Evolutionary conservation across 2,329 filamentous ascomycete genomes (phyloP), one percentile per base, ranked within the genome.

Genomic region (Sporothrix pallida): DNA sequence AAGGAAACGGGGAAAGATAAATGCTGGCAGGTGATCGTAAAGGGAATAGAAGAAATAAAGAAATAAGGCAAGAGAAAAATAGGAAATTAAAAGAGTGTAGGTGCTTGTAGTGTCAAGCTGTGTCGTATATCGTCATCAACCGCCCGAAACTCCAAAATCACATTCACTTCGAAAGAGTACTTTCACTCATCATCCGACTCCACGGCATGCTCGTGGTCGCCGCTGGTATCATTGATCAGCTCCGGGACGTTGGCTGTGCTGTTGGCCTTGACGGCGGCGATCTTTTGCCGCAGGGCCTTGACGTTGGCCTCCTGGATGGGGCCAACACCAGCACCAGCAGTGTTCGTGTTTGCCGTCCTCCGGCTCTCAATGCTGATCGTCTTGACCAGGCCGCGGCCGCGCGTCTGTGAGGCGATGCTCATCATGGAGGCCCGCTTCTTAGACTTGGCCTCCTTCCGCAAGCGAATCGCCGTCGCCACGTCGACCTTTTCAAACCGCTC

Each of bases 361-460:
- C 17, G 63, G 65, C 37, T 46, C 7, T 60, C 74, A 2, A 48
- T 50, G 42, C 54, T 42, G n/a, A 46, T 60, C 42, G 63, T 60
- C 44, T 71, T 76, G 68, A 62, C 74, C 9, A n/a, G 10, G 31
- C 58, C 44, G 13, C 50, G 60, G 37, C 50, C 62, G 7, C 60
- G 37, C n/a, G 23, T 37, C 42, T 70, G 73, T 44, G 71, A 46
- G 2, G 58, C 46, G 0, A 62, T 52, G 73, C 65, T 69, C 20
- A 71, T 44, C 44, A 67, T 15, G 7, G 74, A 73, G 8, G 78
- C 79, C 58, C 80, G 67, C 72, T 78, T 76, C 44, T 73, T 74
- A 23, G 78, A 76, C 77, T 80, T 82, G 31, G 76, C 76, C 60
- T 82, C 78, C 74, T 81, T 82, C 8, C 81, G 76, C 68, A 81